Base-by-base conservation (phyloP, 441 rosid genomes). In the Adansonia madagascariensis region DNA sequence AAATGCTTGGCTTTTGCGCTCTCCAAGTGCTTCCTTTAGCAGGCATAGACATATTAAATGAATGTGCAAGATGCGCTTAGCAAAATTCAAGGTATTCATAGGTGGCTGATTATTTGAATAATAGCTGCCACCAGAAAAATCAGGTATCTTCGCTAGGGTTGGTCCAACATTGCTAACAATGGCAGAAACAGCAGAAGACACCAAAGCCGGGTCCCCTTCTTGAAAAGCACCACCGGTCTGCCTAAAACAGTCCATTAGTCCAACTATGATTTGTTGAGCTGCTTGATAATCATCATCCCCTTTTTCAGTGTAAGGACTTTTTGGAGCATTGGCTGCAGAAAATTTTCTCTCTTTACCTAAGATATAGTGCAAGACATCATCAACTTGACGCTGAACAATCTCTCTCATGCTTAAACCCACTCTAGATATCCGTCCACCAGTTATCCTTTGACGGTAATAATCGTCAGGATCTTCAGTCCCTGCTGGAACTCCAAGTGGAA, bases 171-270 rank as follows among this genome's bases (percentile, higher is more conserved):
- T 97, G 75, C 82, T 83, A 75, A 97, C 90, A 73, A 97, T 89
- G 46, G 97, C 98, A 68, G 98, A 89, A 84, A 97, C 91, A 17
- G 98, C 95, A 81, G 94, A 93, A 73, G 98, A 91, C 69, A 97
- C 94, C 92, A 97, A 86, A 73, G 91, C 88, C 0, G 99, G 99
- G 75, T 97, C 99, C 31, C 99, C 98, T 85, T 94, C 99, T 78
- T 97, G 99, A 64, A 94, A 93, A 82, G 98, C 98, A 82, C 99
- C 98, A 52, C 97, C 98, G 35, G 94, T 93, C 86, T 94, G 98
- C 82, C 85, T 87, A 74, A 97, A 88, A 82, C 95, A 90, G 1
- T 93, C 98, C 97, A 88, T 82, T 55, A 97, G 80, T 68, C 88
- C 98, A 77, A 84, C 73, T 79, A 91, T 86, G 79, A 94, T 91